Evolutionary conservation across 139 green algal species (phyloP), one percentile per base, ranked within the genome.

Genomic region (Dunaliella primolecta): DNA sequence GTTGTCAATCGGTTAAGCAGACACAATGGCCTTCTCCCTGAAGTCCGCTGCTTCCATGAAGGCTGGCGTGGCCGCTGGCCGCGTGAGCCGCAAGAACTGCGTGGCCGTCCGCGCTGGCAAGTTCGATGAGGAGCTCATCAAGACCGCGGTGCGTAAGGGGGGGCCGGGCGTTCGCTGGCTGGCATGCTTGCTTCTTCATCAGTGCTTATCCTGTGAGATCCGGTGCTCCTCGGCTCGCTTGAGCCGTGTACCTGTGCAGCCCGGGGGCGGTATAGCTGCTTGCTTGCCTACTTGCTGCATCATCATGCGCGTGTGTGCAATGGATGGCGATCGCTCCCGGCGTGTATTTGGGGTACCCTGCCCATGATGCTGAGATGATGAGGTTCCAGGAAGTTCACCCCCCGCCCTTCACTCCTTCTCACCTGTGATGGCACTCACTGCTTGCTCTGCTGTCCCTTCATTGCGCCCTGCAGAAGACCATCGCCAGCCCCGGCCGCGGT

Each of bases 111-210:
- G 84, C 27, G 90, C 91, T 81, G 91, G 91, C 85, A 91, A 93
- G 84, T 98, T 96, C 85, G 95, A 97, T 87, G 95, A 96, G 84
- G 95, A 98, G 92, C 95, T 98, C 36, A 87, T 97, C 75, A 70
- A 92, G 84, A 98, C 95, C 24, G 95, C 95, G 82, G 94, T 96
- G 85, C 81, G 92, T 89, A 3, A 11, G n/a, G 2, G 29, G 21
- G 3, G 21, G 55, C 83, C 33, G 24, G 57, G 15, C 15, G 46
- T 7, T 64, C 7, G 46, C 7, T 25, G 46, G 46, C n/a, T n/a
- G n/a, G n/a, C n/a, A n/a, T n/a, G n/a, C n/a, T n/a, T n/a, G n/a
- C n/a, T n/a, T n/a, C n/a, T n/a, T n/a, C n/a, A n/a, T n/a, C n/a
- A n/a, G n/a, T n/a, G n/a, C n/a, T n/a, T n/a, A n/a, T n/a, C n/a